These are phyloP conservation scores for Magnolia kwangsiensis DNA, from an alignment of 164 flowering plant genomes.

Conservation along the genomic window DNA sequence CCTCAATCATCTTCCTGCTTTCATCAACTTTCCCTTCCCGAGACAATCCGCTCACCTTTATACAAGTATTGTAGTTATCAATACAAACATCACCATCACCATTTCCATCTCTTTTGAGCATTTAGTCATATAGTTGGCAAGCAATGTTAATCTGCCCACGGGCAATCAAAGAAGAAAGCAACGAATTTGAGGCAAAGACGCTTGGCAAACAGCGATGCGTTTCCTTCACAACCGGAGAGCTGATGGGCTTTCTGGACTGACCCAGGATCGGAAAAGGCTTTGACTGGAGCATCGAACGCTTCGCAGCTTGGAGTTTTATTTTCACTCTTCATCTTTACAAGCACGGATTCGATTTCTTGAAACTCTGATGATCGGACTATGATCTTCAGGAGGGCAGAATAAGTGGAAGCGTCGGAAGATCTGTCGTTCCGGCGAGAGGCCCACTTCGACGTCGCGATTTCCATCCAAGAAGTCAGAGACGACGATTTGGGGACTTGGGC, in stretches of 20 bases:
- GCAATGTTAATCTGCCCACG: constrained; percentile 33
- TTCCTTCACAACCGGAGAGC: constrained; percentile 12
- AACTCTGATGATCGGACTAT: too few relatives aligned
- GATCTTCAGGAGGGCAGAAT: too few relatives aligned
- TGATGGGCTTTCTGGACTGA: background rate
- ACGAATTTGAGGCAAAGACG: constrained; percentile 56
- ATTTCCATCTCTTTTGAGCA: constrained; percentile 26
- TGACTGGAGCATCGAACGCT: background rate
- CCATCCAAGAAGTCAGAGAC: constrained; percentile 52
- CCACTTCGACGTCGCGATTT: constrained; percentile 39
- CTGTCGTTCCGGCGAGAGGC: constrained; percentile 18
- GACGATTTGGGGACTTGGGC: constrained; percentile 23
- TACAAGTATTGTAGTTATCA: constrained; percentile 63
- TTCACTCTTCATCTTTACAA: background rate
- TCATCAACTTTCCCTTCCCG: constrained; percentile 51
- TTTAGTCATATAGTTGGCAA: background rate
- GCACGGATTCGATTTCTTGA: background rate
- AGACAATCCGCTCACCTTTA: constrained; percentile 65
- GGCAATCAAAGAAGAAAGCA: constrained; percentile 48
- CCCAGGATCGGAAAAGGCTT: background rate
- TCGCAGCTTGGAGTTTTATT: background rate
- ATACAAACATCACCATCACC: constrained; percentile 25
- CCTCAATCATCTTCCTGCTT: constrained; percentile 57
- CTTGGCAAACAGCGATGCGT: constrained; percentile 32
- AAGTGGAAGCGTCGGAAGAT: background rate